A percentile compares a stretch with the other conserved stretches of the same genome.
Evolutionary conservation across 2,329 filamentous ascomycete genomes (phyloP).

Genomic region (Cladosporium sp.): DNA sequence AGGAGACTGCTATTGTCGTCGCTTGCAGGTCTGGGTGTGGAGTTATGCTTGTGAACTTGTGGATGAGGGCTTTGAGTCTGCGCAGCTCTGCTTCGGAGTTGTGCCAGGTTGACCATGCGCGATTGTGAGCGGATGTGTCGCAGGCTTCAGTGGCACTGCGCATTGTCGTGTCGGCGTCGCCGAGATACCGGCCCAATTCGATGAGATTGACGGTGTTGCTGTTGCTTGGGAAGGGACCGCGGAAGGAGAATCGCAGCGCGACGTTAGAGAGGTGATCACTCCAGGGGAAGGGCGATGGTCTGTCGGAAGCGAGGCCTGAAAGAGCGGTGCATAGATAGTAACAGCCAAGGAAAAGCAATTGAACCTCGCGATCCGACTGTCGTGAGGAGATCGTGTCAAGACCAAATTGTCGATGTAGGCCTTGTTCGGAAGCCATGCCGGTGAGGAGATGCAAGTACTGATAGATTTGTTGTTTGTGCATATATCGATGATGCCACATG

Average conservation of each 20-base stretch:
- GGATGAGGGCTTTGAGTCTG: not conserved
- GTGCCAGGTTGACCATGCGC: constrained; percentile 6
- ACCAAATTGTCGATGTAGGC: constrained; percentile 18
- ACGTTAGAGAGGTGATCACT: constrained; percentile 2
- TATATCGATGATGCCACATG: constrained; percentile 26
- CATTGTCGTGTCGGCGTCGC: constrained; percentile 19
- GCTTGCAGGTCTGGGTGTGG: constrained; percentile 18
- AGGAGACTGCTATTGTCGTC: constrained; percentile 16
- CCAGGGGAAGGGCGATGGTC: constrained; percentile 25
- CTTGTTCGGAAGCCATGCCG: constrained; percentile 26
- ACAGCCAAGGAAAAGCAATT: constrained; percentile 21
- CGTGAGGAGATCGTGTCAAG: constrained; percentile 4
- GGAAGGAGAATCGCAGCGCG: not conserved
- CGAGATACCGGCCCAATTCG: constrained; percentile 16
- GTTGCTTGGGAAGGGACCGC: not conserved
- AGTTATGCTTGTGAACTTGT: not conserved
- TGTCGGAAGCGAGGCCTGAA: constrained; percentile 22
- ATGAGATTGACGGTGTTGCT: not conserved
- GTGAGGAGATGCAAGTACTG: constrained; percentile 24
- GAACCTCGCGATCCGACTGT: constrained; percentile 15
- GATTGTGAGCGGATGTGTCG: not conserved
- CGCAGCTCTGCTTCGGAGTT: constrained; percentile 1
- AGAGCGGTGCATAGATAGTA: constrained; percentile 25
- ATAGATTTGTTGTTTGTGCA: constrained; percentile 20
- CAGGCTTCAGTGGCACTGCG: constrained; percentile 15